Evolutionary conservation across 2,329 filamentous ascomycete genomes (phyloP).

Genomic region (Zymoseptoria ardabiliae): DNA sequence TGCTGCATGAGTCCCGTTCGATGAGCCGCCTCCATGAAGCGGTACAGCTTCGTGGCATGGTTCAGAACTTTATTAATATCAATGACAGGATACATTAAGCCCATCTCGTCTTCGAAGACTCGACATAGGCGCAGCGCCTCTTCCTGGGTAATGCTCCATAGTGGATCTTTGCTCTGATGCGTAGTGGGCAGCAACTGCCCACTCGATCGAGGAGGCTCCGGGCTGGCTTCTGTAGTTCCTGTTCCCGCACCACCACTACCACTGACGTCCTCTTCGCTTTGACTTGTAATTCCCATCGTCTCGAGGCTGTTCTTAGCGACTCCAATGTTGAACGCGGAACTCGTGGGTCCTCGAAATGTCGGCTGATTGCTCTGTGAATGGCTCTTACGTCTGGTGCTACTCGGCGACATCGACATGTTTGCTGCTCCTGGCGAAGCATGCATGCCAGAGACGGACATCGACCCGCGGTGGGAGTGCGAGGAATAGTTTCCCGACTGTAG

Average conservation of each 20-base stretch:
- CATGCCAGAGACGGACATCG: slow-evolving; percentile 11
- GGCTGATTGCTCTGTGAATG: slow-evolving; percentile 40
- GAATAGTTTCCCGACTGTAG: slow-evolving; percentile 21
- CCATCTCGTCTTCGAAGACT: slow-evolving; percentile 83
- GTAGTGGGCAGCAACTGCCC: slow-evolving; percentile 24
- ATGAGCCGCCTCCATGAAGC: slow-evolving; percentile 63
- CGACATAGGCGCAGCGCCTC: slow-evolving; percentile 73
- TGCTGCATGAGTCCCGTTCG: slow-evolving; percentile 52
- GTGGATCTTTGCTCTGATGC: slow-evolving; percentile 59
- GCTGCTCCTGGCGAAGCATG: slow-evolving; percentile 19
- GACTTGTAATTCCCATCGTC: slow-evolving; percentile 74
- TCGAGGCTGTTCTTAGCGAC: slow-evolving; percentile 80
- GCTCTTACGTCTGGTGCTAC: slow-evolving; percentile 27
- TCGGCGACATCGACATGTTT: slow-evolving; percentile 25
- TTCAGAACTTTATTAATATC: slow-evolving; percentile 63
- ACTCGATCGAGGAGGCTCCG: slow-evolving; percentile 7
- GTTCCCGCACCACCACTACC: slow-evolving; percentile 18
- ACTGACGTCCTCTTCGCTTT: slow-evolving; percentile 58
- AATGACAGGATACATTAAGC: slow-evolving; percentile 84
- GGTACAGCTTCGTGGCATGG: slow-evolving; percentile 62
- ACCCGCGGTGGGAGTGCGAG: slow-evolving; percentile 10
- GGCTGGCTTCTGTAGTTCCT: slow-evolving; percentile 13
- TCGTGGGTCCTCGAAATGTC: slow-evolving; percentile 77
- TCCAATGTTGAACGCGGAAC: slow-evolving; percentile 75
- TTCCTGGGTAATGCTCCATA: slow-evolving; percentile 69